These are phyloP conservation scores for Trichophyton mentagrophytes DNA, from an alignment of 2,329 filamentous ascomycete genomes.

Conservation along the genomic window DNA sequence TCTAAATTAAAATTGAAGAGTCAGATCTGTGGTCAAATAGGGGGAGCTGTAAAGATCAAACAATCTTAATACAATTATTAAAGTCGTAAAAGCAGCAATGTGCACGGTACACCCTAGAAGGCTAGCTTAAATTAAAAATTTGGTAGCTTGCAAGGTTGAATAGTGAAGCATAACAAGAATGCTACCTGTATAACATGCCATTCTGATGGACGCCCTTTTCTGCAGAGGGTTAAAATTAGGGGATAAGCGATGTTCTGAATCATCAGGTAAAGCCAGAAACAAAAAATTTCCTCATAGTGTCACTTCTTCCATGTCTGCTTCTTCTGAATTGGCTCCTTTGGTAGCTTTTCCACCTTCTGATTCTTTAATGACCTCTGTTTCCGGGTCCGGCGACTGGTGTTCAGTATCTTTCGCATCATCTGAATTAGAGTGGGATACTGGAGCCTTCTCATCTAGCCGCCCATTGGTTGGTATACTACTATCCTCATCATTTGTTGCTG, in stretches of 20 bases:
- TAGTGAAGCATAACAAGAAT: neutral
- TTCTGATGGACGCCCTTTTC: neutral
- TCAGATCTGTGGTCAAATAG: neutral
- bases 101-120: neutral
- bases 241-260: neutral
- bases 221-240: neutral
- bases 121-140: neutral
- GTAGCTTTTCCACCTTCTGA: neutral
- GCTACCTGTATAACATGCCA: neutral
- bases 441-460: neutral
- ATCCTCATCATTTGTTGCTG: neutral
- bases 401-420: neutral
- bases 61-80: neutral
- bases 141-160: neutral
- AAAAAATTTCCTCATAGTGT: neutral
- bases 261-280: neutral
- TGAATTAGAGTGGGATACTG: neutral
- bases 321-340: neutral
- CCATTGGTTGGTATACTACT: neutral
- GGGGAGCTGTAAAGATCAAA: neutral
- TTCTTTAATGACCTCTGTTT: neutral
- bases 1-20: neutral
- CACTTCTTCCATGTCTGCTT: constrained; percentile 5
- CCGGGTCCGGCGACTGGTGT: neutral
- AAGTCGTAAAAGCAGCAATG: neutral